Evolutionary conservation across 2,329 filamentous ascomycete genomes (phyloP), one percentile per base, ranked within the genome.

Genomic region (Pseudogymnoascus destructans): DNA sequence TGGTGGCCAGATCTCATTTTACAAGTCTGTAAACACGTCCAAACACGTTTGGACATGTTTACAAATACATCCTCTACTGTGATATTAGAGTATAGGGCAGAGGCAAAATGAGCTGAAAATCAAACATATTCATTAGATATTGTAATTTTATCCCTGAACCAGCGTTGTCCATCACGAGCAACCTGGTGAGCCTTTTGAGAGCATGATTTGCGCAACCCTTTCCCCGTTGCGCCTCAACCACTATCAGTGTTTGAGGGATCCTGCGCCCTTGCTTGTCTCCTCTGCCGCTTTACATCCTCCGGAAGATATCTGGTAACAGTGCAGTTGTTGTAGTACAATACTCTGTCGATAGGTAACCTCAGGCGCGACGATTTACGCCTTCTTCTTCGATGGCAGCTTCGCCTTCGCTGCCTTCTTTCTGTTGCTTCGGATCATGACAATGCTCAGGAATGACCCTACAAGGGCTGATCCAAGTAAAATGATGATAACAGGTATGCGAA

Each of bases 361-460:
- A 56, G 19, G 19, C 54, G 54, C 8, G 30, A 17, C 35, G 21
- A 49, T 52, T 76, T 78, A 89, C 61, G 85, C 82, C 84, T 95
- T 93, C 54, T 56, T 56, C 84, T 95, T 95, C 79, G 89, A 89
- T 38, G 86, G 85, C 59, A 87, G 86, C 74, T 90, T 91, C 63
- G 87, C 86, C 81, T 97, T 98, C 65, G 89, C 85, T 3, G 89
- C 89, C 82, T 93, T 96, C 83, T 97, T 97, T 72, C 87, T 81
- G 79, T 96, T 96, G 79, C 92, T 97, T 72, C 89, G 84, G 75
- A 98, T 97, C 93, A 98, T 98, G 69, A 98, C 92, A 70, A 95
- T 85, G 68, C 87, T 86, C 65, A 98, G 79, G 78, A 98, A 98
- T 61, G 89, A 95, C 63, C 93, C 93, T 61, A 98, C 92, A 61